A percentile compares a stretch with the other conserved stretches of the same genome.
Conservation (phyloP, 1,139 yeast genomes). For the Geotrichum fermentans region DNA sequence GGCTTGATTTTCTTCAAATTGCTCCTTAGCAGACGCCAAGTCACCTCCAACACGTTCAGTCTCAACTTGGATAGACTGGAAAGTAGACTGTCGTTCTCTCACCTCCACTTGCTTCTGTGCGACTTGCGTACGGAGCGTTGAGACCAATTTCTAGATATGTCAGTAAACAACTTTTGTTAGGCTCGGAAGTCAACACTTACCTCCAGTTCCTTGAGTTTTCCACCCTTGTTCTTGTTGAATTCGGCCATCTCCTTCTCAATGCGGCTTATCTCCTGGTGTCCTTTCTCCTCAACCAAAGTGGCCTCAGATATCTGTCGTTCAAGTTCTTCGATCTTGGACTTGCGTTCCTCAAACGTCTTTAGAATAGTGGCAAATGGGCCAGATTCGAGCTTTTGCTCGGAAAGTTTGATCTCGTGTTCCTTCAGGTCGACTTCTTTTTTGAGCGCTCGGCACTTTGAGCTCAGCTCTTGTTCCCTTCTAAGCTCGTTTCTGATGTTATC, state of each 20-base stretch:
- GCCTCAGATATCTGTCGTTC: constrained; percentile 41
- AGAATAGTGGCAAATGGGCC: constrained; percentile 56
- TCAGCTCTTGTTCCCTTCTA: constrained; percentile 44
- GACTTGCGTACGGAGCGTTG: constrained; percentile 21
- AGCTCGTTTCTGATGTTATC: constrained; percentile 43
- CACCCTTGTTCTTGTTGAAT: constrained; percentile 72
- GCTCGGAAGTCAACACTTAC: constrained; percentile 44
- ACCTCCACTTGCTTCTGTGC: constrained; percentile 43
- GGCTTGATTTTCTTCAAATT: constrained; percentile 38
- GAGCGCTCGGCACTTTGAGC: constrained; percentile 51
- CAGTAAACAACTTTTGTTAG: background rate
- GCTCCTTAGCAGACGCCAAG: constrained; percentile 43
- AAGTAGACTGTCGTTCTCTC: constrained; percentile 48
- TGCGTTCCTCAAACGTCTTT: constrained; percentile 47
- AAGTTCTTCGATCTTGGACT: constrained; percentile 48
- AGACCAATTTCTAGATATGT: constrained; percentile 16
- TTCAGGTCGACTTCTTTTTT: constrained; percentile 64
- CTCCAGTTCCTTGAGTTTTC: constrained; percentile 67
- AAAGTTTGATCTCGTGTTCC: constrained; percentile 61
- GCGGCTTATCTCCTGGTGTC: constrained; percentile 45
- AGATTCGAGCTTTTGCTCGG: constrained; percentile 55
- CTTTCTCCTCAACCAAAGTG: constrained; percentile 31
- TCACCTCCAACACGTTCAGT: constrained; percentile 65
- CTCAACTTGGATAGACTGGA: constrained; percentile 65
- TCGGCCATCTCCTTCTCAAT: constrained; percentile 80